Evolutionary conservation across 2,329 filamentous ascomycete genomes (phyloP), one percentile per base, ranked within the genome.

Genomic region (Paecilomyces dactylethromorphus): DNA sequence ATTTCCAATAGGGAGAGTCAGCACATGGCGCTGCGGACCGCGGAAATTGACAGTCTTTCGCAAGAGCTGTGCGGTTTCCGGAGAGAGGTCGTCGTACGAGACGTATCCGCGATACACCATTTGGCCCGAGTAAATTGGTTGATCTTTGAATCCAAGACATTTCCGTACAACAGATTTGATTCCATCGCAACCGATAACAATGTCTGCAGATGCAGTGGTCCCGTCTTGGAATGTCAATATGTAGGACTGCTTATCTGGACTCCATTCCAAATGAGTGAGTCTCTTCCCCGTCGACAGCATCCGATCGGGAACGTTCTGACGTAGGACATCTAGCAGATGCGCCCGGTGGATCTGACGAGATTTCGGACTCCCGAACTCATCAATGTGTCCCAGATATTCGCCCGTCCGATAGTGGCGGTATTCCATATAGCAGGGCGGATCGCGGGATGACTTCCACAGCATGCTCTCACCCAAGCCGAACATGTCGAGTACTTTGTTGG

Each of bases 41-140:
- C 67, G 67, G 63, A 74, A 75, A 57, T 74, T 73, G 33, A 73
- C 69, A 3, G 70, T 72, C 57, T 65, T 70, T 35, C 68, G 67
- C 3, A 74, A 64, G 5, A 74, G 56, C 21, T 64, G 61, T 2
- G 66, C 69, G 0, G 70, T 72, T 18, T 70, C 66, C 1, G 60
- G 50, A 1, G 69, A 66, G 6, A 74, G 56, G 52, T 74, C 68
- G 18, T 69, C 63, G 55, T 74, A 74, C 13, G 67, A 62, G 35
- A 73, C 71, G 53, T 71, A 73, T 1, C 72, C 72, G n/a, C 72
- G 70, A 56, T 74, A 74, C 1, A 73, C 72, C 52, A 74, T 69
- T 62, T 74, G 72, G 13, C 72, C 72, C 0, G 69, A 71, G 60
- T 74, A 74, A 31, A 66, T 70, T 1, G 70, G 70, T 3, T 62